Base-by-base conservation (phyloP, 108 stramenopile genomes). In the Nitzschia sp. region DNA sequence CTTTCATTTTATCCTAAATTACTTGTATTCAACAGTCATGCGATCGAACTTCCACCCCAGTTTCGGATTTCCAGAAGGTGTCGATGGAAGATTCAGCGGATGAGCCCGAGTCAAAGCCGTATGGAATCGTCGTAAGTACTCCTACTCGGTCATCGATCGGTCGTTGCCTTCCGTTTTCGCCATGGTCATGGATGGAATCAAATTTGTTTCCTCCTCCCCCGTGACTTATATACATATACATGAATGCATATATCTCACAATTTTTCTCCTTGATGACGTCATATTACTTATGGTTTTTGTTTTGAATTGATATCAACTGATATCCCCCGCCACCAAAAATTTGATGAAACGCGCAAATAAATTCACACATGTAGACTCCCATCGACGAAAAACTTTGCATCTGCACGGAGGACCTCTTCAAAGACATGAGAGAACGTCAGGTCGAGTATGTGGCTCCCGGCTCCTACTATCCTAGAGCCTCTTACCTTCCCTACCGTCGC, bases 401-500 rank as follows among this genome's bases (percentile, higher is more conserved):
- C 26, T 79, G 78, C 22, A 83, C 88, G 0, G 72, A 78, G 47
- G 94, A 95, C 64, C 82, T 95, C 1, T 95, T 87, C 70, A 54
- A 60, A 5, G 88, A 90, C 73, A 92, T 95, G 91, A 59, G 58
- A 45, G 82, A 87, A 59, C 78, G 87, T 47, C 89, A 95, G 72
- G 56, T 61, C 2, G 91, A 95, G 23, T 95, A 76, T 73, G 94
- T 95, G 17, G 87, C 89, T 22, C 89, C 88, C 2, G 32, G 57
- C 26, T 57, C 77, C 4, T 92, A 91, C 73, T 48, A 73, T 34
- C 91, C 89, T 3, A 70, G 65, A 26, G 87, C 94, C n/a, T 64
- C 81, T 2, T 95, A 89, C 59, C 79, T 95, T n/a, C 89, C 91
- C 11, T 95, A 87, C 65, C 80, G 94, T 11, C 84, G 94, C 33